A percentile compares a stretch with the other conserved stretches of the same genome.
These are phyloP conservation scores for Neurospora sp. DNA, from an alignment of 495 filamentous ascomycete species.

Conservation along the genomic window DNA sequence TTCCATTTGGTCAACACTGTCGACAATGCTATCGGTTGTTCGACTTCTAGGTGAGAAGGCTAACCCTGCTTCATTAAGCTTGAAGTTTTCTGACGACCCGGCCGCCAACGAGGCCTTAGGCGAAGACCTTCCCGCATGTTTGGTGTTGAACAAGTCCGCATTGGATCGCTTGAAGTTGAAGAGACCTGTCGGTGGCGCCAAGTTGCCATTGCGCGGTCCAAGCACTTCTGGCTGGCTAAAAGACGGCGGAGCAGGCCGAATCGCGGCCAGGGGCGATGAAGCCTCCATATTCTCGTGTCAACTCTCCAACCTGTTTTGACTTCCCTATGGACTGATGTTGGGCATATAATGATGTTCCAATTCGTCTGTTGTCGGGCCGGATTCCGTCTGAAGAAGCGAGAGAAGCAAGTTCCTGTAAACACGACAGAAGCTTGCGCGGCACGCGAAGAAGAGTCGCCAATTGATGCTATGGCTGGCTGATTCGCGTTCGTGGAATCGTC, in stretches of 20 bases:
- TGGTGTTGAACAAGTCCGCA: slow-evolving; percentile 68
- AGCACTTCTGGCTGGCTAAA: slow-evolving; percentile 36
- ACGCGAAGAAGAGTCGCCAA: background rate
- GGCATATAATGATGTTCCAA: background rate
- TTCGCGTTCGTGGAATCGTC: background rate
- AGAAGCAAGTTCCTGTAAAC: background rate
- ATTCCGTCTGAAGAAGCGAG: background rate
- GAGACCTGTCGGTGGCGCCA: slow-evolving; percentile 54
- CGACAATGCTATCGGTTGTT: background rate
- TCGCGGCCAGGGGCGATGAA: slow-evolving; percentile 87
- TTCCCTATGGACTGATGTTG: background rate
- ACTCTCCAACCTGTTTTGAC: background rate
- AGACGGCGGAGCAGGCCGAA: slow-evolving; percentile 66
- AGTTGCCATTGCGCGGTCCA: slow-evolving; percentile 37
- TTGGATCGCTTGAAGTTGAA: slow-evolving; percentile 29
- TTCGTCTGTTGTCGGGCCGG: background rate
- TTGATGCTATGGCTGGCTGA: background rate
- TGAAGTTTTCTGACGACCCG: slow-evolving; percentile 94
- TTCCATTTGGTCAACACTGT: slow-evolving; percentile 15
- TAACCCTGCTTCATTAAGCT: slow-evolving; percentile 78
- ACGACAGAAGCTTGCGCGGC: background rate
- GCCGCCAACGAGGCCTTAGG: slow-evolving; percentile 83
- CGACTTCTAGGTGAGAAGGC: slow-evolving; percentile 16
- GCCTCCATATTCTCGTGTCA: slow-evolving; percentile 58
- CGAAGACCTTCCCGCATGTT: slow-evolving; percentile 71